A percentile compares a stretch with the other conserved stretches of the same genome.
These are phyloP conservation scores for Trichoderma sp. DNA, from an alignment of 2,329 filamentous ascomycete species.

Conservation along the genomic window DNA sequence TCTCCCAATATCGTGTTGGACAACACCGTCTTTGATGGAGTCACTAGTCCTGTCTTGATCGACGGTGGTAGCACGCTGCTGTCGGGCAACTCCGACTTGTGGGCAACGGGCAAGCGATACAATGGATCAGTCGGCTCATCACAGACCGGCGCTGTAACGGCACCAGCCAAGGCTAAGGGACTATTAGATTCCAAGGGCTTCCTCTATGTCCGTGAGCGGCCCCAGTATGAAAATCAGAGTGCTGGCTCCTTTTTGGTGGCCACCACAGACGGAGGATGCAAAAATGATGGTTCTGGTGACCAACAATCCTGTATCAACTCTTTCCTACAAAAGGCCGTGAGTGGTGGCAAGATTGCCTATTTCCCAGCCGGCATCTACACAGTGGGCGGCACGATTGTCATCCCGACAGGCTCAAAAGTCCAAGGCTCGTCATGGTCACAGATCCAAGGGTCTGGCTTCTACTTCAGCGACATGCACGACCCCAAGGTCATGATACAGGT, in stretches of 20 bases:
- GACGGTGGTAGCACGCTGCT: not conserved
- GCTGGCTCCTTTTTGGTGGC: not conserved
- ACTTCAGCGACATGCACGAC: not conserved
- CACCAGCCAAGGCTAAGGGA: not conserved
- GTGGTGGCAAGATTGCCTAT: not conserved
- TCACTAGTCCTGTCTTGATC: not conserved
- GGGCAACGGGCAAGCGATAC: not conserved
- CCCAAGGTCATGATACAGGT: not conserved
- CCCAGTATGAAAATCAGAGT: not conserved
- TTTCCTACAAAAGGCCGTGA: not conserved
- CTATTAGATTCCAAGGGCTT: not conserved
- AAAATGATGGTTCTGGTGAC: not conserved
- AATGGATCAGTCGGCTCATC: not conserved
- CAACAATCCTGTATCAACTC: not conserved
- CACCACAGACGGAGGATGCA: not conserved
- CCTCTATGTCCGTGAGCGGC: not conserved
- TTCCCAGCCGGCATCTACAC: not conserved
- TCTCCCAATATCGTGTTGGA: not conserved
- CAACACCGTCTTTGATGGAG: not conserved
- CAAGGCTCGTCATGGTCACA: slow-evolving; percentile 5
- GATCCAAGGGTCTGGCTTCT: not conserved
- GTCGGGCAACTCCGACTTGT: not conserved
- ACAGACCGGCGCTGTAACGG: not conserved
- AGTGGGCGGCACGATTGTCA: not conserved
- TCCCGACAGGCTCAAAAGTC: not conserved